phyloP scores from a whole-genome alignment of 179 eudicot genomes.

The Vitellaria paradoxa region DNA sequence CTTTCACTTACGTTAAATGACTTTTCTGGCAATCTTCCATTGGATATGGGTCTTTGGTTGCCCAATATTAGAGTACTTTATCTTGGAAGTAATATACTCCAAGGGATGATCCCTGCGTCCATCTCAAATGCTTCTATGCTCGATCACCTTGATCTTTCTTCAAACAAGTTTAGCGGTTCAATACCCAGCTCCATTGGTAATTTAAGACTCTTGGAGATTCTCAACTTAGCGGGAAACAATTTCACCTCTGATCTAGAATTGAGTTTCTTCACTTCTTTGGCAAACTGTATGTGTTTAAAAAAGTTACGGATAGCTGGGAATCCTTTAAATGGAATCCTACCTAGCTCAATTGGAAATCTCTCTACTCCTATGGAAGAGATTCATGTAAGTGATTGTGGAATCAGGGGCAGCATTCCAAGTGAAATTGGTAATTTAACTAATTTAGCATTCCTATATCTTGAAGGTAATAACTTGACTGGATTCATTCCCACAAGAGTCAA shows the following conservation, averaged over 20 bases:
- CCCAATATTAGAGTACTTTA: too few relatives aligned
- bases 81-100: too few relatives aligned
- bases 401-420: too few relatives aligned
- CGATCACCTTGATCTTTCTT: neutral
- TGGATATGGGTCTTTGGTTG: too few relatives aligned
- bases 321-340: neutral
- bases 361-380: neutral
- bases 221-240: neutral
- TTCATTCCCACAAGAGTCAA: too few relatives aligned
- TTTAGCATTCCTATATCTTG: too few relatives aligned
- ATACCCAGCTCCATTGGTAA: neutral
- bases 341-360: neutral
- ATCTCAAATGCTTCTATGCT: slow-evolving; percentile 6
- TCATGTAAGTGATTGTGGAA: neutral
- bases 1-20: neutral
- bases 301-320: neutral
- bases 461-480: too few relatives aligned
- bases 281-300: neutral
- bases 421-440: too few relatives aligned
- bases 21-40: too few relatives aligned
- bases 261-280: neutral
- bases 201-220: neutral
- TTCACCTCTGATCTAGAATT: neutral
- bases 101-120: neutral
- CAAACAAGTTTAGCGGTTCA: neutral